A percentile compares a stretch with the other conserved stretches of the same genome.
These are phyloP conservation scores for Apiosordaria backusii DNA, from an alignment of 495 filamentous ascomycete genomes.

Conservation along the genomic window DNA sequence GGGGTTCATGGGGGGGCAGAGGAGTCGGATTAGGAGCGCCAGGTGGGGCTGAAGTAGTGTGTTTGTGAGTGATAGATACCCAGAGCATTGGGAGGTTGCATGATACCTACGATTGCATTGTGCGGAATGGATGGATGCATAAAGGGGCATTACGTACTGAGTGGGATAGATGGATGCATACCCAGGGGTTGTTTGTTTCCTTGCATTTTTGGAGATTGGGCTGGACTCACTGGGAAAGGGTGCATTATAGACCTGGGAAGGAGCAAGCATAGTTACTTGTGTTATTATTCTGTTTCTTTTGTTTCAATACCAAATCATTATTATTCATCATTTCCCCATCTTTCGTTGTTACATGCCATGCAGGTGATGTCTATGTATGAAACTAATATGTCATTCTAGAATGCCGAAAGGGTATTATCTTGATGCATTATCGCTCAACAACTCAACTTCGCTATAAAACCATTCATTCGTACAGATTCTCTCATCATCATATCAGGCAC, in stretches of 20 bases:
- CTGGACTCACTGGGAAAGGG: background rate
- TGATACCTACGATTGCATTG: background rate
- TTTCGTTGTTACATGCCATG: background rate
- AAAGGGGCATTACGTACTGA: too few relatives aligned
- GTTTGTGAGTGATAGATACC: background rate
- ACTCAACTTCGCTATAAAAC: background rate
- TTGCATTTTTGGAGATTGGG: background rate
- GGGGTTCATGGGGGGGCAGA: background rate
- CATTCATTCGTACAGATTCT: background rate
- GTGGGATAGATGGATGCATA: background rate
- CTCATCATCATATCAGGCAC: background rate
- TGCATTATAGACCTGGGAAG: background rate
- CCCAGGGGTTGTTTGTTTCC: background rate
- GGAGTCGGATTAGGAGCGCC: background rate
- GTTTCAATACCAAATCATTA: background rate
- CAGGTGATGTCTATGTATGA: background rate
- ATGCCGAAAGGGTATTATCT: background rate
- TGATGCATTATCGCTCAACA: background rate
- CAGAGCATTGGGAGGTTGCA: background rate
- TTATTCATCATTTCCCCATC: background rate
- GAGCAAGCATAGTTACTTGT: background rate
- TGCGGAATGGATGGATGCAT: background rate
- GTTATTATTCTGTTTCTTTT: background rate
- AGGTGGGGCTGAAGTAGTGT: background rate
- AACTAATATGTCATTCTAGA: background rate